Conservation (phyloP, 352 stramenopile species). For the Phytophthora syringae region DNA sequence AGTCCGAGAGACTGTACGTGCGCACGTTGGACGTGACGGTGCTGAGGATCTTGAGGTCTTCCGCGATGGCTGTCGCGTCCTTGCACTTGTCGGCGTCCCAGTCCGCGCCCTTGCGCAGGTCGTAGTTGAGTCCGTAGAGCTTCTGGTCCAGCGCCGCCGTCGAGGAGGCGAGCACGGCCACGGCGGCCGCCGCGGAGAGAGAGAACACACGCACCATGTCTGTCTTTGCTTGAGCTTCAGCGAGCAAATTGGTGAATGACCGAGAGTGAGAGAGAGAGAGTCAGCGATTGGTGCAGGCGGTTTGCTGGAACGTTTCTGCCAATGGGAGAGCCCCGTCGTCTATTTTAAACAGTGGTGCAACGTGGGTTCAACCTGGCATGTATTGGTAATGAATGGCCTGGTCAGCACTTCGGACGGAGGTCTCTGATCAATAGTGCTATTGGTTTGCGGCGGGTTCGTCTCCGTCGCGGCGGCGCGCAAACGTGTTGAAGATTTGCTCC, state of each 20-base stretch:
- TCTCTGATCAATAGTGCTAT: not conserved
- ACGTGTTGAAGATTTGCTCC: conserved; percentile 94
- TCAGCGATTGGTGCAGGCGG: conserved; percentile 13
- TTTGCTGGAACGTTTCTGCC: conserved; percentile 27
- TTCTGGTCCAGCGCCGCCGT: conserved; percentile 68
- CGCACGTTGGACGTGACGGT: conserved; percentile 76
- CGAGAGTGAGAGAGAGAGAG: conserved; percentile 10
- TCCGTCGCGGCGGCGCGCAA: conserved; percentile 55
- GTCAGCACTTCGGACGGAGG: too few species aligned
- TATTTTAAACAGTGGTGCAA: not conserved
- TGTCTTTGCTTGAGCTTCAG: conserved; percentile 8
- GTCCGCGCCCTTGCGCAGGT: conserved; percentile 79
- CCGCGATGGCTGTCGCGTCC: conserved; percentile 57
- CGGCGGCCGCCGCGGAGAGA: conserved; percentile 29
- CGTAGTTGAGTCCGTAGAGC: conserved; percentile 87
- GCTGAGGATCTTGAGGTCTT: conserved; percentile 74
- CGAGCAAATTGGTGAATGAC: conserved; percentile 34
- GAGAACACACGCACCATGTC: conserved; percentile 39
- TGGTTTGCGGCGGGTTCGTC: not conserved
- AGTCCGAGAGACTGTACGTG: conserved; percentile 84
- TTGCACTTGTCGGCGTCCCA: conserved; percentile 87
- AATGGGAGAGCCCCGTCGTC: conserved; percentile 1
- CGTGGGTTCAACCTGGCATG: too few species aligned
- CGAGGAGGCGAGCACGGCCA: conserved; percentile 40
- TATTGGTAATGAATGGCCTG: too few species aligned